Evolutionary conservation across 1,139 yeast genomes (phyloP), one percentile per base, ranked within the genome.

Genomic region (Yamadazyma diddensiae): DNA sequence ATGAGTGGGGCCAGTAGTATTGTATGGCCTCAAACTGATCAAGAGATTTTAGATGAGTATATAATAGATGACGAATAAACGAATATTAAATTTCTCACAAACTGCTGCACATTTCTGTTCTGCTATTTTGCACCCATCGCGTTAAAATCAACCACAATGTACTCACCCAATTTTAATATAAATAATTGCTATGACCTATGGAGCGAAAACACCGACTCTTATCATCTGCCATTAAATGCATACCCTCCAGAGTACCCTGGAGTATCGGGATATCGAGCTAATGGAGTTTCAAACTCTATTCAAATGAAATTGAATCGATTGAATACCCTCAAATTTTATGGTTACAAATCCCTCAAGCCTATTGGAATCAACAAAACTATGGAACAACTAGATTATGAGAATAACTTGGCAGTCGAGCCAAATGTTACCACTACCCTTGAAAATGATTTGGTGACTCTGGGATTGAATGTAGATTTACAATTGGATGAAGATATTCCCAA

Each of bases 341-440:
- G 86, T 0, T 73, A 70, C 46, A 46, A 59, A 7, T 61, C 68
- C 21, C 49, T 79, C 23, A 58, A 67, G 18, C 85, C 85, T 0
- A 57, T 76, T 21, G 86, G 85, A 0, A 46, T 79, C 5, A 68
- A 68, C 13, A 70, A 65, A 44, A 78, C 83, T 3, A 65, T 77
- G 75, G 70, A 65, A 23, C 69, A 71, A 33, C 42, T 73, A 3
- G 72, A 65, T 19, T 38, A 42, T 29, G 68, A 54, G 16, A 38
- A 38, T 12, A 36, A 29, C 20, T 12, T 33, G 15, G 18, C 29
- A 3, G 33, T 20, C 2, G 41, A 37, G 11, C 21, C 23, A 12
- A 28, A 21, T 10, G 21, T 27, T 6, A n/a, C 36, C 12, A 33
- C 37, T 2, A 31, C 45, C 2, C 10, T 36, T 5, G 45, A 41